Evolutionary conservation across 2,329 filamentous ascomycete genomes (phyloP).

Genomic region (Rhynchosporium secalis): DNA sequence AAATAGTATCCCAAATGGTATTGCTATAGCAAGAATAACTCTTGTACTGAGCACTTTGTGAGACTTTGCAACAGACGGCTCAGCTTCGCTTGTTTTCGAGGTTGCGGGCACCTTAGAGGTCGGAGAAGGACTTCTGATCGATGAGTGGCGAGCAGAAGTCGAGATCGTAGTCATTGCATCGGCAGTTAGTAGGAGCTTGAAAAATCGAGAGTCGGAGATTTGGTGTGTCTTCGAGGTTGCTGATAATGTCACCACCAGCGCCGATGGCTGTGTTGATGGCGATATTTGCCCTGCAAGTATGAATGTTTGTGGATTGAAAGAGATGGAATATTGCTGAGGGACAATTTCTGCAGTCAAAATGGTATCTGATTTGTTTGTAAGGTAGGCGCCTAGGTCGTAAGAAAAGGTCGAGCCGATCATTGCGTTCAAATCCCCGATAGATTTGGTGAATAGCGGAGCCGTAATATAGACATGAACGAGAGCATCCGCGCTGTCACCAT

Average conservation of each 20-base stretch:
- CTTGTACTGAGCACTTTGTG: constrained; percentile 23
- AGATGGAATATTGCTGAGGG: constrained; percentile 32
- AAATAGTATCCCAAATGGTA: constrained; percentile 28
- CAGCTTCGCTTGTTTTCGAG: constrained; percentile 12
- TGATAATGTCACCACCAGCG: constrained; percentile 29
- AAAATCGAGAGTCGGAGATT: constrained; percentile 25
- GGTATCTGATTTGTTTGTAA: constrained; percentile 32
- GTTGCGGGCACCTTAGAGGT: constrained; percentile 10
- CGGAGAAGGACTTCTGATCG: constrained; percentile 14
- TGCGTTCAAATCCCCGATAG: constrained; percentile 32
- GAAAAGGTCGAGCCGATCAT: constrained; percentile 33
- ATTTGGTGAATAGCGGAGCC: constrained; percentile 28
- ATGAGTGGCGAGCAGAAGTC: constrained; percentile 7
- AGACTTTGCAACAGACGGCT: neutral
- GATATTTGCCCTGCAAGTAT: constrained; percentile 34
- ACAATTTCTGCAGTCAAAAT: constrained; percentile 25
- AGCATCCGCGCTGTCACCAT: constrained; percentile 58
- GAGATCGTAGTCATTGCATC: constrained; percentile 6
- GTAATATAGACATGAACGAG: constrained; percentile 46
- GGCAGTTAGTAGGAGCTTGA: constrained; percentile 26
- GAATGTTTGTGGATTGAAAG: constrained; percentile 33
- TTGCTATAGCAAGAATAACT: constrained; percentile 31
- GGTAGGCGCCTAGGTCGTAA: constrained; percentile 30
- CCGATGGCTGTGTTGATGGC: constrained; percentile 16
- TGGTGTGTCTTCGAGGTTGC: constrained; percentile 31